Evolutionary conservation across 164 flowering plant genomes (phyloP).

Genomic region (Macadamia integrifolia): DNA sequence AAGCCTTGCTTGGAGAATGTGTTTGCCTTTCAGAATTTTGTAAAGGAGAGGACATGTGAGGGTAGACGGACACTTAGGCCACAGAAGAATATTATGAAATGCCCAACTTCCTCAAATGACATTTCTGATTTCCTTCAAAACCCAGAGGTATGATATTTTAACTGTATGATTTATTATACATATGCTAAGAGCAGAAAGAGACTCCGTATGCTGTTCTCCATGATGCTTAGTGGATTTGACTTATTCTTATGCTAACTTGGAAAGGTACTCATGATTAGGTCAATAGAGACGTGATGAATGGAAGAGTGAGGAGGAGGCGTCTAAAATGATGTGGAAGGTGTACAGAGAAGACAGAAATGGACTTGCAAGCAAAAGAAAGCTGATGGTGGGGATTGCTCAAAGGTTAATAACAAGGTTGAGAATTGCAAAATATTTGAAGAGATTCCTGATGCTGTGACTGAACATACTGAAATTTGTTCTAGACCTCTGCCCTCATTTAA

Average conservation of each 20-base stretch:
- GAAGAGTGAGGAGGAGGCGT: conserved; percentile 22
- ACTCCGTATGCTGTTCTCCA: too few relatives aligned
- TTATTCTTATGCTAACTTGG: too few relatives aligned
- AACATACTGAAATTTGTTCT: neutral
- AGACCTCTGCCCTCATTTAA: too few relatives aligned
- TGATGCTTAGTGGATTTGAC: too few relatives aligned
- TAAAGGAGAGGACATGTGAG: conserved; percentile 47
- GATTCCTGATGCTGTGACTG: neutral
- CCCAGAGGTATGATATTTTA: conserved; percentile 49
- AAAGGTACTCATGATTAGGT: conserved; percentile 29
- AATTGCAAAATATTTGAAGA: neutral
- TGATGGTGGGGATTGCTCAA: neutral
- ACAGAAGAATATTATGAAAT: conserved; percentile 66
- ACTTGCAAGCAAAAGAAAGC: conserved; percentile 5
- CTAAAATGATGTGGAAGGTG: conserved; percentile 7
- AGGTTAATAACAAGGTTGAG: neutral
- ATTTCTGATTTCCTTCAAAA: conserved; percentile 68
- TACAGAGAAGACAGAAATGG: neutral
- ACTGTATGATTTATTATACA: too few relatives aligned
- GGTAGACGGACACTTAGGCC: conserved; percentile 65
- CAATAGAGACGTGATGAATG: conserved; percentile 63
- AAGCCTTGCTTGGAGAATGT: conserved; percentile 70
- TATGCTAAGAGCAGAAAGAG: too few relatives aligned
- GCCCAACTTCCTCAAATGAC: conserved; percentile 66
- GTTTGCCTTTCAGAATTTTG: conserved; percentile 56